A percentile compares a stretch with the other conserved stretches of the same genome.
Conservation (phyloP, 345 rosid genomes). For the Melastoma malabathricum region DNA sequence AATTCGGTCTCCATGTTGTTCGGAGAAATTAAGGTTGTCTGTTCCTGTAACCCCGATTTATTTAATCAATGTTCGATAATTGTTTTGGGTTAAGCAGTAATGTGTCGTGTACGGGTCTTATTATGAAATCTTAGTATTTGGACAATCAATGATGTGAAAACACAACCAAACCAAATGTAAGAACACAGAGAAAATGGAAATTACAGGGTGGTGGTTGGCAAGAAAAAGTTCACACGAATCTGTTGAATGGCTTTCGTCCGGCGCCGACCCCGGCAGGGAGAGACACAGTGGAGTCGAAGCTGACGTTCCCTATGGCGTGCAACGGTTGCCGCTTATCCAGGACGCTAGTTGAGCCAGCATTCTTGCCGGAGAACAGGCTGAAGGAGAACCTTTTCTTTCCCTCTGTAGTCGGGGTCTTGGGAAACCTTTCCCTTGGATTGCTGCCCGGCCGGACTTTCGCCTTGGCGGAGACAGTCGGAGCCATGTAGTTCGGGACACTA, state of each 20-base stretch:
- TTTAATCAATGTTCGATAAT: too few relatives aligned
- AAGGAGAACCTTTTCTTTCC: slow-evolving; percentile 53
- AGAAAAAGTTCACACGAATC: slow-evolving; percentile 66
- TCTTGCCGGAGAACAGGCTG: slow-evolving; percentile 52
- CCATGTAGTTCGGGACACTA: slow-evolving; percentile 89
- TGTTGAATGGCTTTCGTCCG: slow-evolving; percentile 80
- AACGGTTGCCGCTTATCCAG: slow-evolving; percentile 31
- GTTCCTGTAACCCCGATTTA: too few relatives aligned
- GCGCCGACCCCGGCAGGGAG: slow-evolving; percentile 21
- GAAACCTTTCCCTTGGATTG: slow-evolving; percentile 51
- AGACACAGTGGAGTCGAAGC: slow-evolving; percentile 80
- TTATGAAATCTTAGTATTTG: too few relatives aligned
- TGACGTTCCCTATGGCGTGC: slow-evolving; percentile 51
- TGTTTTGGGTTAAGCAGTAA: too few relatives aligned
- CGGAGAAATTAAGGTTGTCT: too few relatives aligned
- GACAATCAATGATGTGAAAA: too few relatives aligned
- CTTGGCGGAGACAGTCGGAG: slow-evolving; percentile 69
- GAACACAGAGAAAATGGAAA: too few relatives aligned
- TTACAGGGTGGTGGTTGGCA: too few relatives aligned
- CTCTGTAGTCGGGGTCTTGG: slow-evolving; percentile 49
- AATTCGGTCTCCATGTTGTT: too few relatives aligned
- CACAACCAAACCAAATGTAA: too few relatives aligned
- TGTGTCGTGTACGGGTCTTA: too few relatives aligned
- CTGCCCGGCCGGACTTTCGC: slow-evolving; percentile 64
- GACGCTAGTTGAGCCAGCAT: slow-evolving; percentile 28